A percentile compares a stretch with the other conserved stretches of the same genome.
Evolutionary conservation across 495 filamentous ascomycete genomes (phyloP).

Genomic region (Aspergillus nidulans): DNA sequence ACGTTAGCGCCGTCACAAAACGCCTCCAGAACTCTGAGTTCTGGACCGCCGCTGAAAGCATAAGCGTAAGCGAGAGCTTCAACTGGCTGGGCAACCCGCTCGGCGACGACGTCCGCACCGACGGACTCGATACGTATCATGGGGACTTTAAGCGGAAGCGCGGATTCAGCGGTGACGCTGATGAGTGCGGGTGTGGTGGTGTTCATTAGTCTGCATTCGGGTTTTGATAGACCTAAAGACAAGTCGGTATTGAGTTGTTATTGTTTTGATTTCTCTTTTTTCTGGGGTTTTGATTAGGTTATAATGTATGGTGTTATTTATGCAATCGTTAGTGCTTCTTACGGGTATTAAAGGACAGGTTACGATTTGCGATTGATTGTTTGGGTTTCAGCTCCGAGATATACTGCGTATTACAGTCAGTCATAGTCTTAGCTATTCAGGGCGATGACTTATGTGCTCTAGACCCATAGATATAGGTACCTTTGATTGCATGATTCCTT

Average conservation of each 20-base stretch:
- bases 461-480: too few relatives aligned
- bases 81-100: constrained; percentile 44
- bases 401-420: too few relatives aligned
- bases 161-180: background rate
- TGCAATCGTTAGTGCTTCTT: background rate
- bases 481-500: too few relatives aligned
- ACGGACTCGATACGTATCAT: constrained; percentile 45
- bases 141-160: constrained; percentile 45
- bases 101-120: constrained; percentile 30
- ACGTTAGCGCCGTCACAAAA: constrained; percentile 70
- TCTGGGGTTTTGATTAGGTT: background rate
- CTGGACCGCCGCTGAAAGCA: constrained; percentile 14
- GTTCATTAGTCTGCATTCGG: constrained; percentile 20
- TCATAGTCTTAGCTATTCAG: too few relatives aligned
- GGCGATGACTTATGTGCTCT: too few relatives aligned
- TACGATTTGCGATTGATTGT: too few relatives aligned
- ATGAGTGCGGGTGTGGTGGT: constrained; percentile 37
- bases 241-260: background rate
- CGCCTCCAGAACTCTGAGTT: constrained; percentile 58
- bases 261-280: background rate
- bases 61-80: constrained; percentile 13
- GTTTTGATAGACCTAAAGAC: too few relatives aligned
- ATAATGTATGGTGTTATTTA: background rate
- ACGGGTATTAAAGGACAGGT: too few relatives aligned
- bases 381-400: too few relatives aligned